phyloP scores from a whole-genome alignment of 83 land plant genomes.

The Thuja plicata region DNA sequence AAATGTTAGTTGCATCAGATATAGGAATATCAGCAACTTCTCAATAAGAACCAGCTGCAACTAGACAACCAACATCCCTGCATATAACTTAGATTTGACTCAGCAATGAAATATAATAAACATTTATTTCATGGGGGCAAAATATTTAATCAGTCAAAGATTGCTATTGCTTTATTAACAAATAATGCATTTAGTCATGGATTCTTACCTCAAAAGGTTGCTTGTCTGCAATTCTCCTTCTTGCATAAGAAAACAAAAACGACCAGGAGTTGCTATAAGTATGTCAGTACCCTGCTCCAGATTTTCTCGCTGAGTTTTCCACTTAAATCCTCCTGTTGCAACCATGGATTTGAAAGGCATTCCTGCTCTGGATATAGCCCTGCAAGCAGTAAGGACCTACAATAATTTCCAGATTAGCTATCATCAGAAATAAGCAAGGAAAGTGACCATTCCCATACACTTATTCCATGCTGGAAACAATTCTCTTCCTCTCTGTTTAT shows the following conservation, averaged over 20 bases:
- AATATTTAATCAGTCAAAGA: neutral
- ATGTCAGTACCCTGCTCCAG: conserved; percentile 75
- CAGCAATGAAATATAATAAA: neutral
- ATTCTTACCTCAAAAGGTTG: conserved; percentile 67
- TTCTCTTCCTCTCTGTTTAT: neutral
- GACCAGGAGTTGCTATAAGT: conserved; percentile 95
- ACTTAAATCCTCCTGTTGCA: conserved; percentile 92
- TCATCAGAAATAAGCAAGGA: neutral
- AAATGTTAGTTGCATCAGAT: neutral
- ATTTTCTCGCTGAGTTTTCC: conserved; percentile 87
- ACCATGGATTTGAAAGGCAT: conserved; percentile 89
- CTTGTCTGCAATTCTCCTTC: conserved; percentile 61
- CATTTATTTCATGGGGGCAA: neutral
- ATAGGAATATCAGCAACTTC: neutral
- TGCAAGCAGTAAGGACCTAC: conserved; percentile 82
- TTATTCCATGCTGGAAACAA: neutral
- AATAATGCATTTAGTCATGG: neutral
- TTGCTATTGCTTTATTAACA: neutral
- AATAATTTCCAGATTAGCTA: conserved; percentile 12
- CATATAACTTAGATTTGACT: neutral
- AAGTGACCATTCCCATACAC: neutral
- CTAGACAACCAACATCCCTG: neutral
- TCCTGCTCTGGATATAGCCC: conserved; percentile 80
- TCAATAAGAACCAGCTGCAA: neutral
- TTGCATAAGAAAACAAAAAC: conserved; percentile 70